Evolutionary conservation across 192 early-diverging fungal species (phyloP), one percentile per base, ranked within the genome.

Genomic region (Phycomyces blakesleeanus): DNA sequence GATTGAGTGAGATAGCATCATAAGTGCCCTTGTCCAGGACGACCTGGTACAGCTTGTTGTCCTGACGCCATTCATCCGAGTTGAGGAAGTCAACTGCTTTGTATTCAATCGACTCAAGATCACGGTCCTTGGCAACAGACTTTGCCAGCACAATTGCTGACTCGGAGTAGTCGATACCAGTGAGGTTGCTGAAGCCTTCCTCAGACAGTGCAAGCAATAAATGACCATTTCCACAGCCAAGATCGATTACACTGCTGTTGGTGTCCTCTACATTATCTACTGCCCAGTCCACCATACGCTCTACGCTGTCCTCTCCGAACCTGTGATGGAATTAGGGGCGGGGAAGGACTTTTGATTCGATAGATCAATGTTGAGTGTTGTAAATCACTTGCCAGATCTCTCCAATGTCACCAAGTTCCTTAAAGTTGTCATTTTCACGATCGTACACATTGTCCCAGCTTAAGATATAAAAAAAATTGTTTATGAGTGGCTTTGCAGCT

Each of bases 201-300:
- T 79, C 79, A 1, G 84, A 83, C 18, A 97, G 78, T 26, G 84
- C 87, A 26, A 94, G 69, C 9, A 97, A 79, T 34, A 97, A 67
- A 67, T 97, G 91, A 0, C 95, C 95, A 70, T 97, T 97, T 20
- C 95, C 95, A 63, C 92, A 95, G 1, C 95, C 93, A 12, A 97
- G 80, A 69, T 97, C 95, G 4, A 95, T 75, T 34, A 93, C 79
- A 26, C 65, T 60, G 24, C 68, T 67, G 5, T 68, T 63, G 12
- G 38, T 16, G 38, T 57, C 49, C 11, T 72, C 64, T n/a, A 69
- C 59, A 58, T 73, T 49, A 29, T 74, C 69, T 53, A 76, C 64
- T 52, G 92, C 86, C 92, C 92, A 97, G n/a, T 83, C 80, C 8
- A 90, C 87, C 93, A 97, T 94, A 60, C 92, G 92, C 20, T 82